A percentile compares a stretch with the other conserved stretches of the same genome.
phyloP scores from a whole-genome alignment of 345 rosid species.

The Euphorbia tirucalli region DNA sequence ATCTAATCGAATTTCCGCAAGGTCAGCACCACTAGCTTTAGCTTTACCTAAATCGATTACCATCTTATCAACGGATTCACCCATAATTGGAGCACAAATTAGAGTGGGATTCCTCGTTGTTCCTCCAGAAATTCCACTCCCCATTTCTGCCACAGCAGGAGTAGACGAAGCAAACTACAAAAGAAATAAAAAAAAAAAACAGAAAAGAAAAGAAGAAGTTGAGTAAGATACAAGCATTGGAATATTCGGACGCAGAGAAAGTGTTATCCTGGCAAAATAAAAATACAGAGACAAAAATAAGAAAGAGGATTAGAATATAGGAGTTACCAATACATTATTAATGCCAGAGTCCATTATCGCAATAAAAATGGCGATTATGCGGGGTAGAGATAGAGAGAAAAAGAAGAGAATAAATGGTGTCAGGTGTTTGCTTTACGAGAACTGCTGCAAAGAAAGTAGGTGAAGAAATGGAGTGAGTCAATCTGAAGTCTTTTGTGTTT shows the following conservation, averaged over 20 bases:
- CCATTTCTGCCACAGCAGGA: constrained; percentile 25
- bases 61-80: constrained; percentile 60
- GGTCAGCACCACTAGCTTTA: constrained; percentile 65
- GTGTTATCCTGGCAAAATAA: background rate
- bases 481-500: background rate
- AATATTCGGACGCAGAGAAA: background rate
- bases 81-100: constrained; percentile 81
- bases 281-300: background rate
- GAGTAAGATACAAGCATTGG: background rate
- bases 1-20: constrained; percentile 86
- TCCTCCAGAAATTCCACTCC: constrained; percentile 17
- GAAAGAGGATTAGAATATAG: background rate
- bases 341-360: background rate
- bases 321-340: constrained; percentile 1
- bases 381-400: background rate
- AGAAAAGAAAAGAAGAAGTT: background rate
- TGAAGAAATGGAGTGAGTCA: background rate
- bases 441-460: background rate
- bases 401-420: background rate
- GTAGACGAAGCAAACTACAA: constrained; percentile 43
- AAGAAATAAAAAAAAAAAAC: background rate
- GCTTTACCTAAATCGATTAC: constrained; percentile 46
- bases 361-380: background rate
- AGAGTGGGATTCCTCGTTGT: constrained; percentile 53
- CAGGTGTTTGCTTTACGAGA: background rate